These are phyloP conservation scores for Lipomyces kockii DNA, from an alignment of 805 yeast species.

Conservation along the genomic window DNA sequence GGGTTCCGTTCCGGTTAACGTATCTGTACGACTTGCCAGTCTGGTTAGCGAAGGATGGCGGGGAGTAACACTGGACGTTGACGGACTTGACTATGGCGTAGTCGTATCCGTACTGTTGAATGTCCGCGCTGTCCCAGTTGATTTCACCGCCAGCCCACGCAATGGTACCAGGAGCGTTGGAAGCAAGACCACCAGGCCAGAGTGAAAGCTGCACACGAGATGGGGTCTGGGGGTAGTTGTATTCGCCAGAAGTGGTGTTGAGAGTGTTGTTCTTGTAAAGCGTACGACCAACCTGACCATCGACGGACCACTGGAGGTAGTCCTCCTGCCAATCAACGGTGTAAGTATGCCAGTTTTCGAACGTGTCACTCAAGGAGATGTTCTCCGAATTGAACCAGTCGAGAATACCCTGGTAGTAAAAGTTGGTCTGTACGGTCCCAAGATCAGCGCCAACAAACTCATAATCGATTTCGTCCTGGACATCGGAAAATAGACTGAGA, in stretches of 20 bases:
- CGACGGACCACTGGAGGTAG: slow-evolving; percentile 68
- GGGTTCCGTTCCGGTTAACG: slow-evolving; percentile 54
- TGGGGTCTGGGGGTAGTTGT: slow-evolving; percentile 89
- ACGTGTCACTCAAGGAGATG: slow-evolving; percentile 57
- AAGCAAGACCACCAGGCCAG: slow-evolving; percentile 59
- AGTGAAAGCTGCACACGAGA: slow-evolving; percentile 67
- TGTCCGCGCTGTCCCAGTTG: slow-evolving; percentile 79
- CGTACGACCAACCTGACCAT: slow-evolving; percentile 73
- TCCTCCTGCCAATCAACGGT: slow-evolving; percentile 83
- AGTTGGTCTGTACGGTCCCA: slow-evolving; percentile 73
- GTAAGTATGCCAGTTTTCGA: slow-evolving; percentile 73
- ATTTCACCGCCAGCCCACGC: slow-evolving; percentile 83
- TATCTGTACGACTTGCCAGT: slow-evolving; percentile 59
- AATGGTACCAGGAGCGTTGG: slow-evolving; percentile 63
- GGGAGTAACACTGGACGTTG: slow-evolving; percentile 69
- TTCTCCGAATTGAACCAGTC: slow-evolving; percentile 65
- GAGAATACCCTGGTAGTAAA: slow-evolving; percentile 72
- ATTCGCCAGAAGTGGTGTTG: slow-evolving; percentile 70
- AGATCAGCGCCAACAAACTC: slow-evolving; percentile 83
- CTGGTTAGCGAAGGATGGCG: slow-evolving; percentile 60
- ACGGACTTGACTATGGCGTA: slow-evolving; percentile 67
- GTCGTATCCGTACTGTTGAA: slow-evolving; percentile 77
- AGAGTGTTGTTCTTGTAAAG: slow-evolving; percentile 59
- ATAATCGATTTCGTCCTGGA: slow-evolving; percentile 87
- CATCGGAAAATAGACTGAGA: slow-evolving; percentile 67